These are phyloP conservation scores for Cercis canadensis DNA, from an alignment of 306 rosid genomes.

Conservation along the genomic window DNA sequence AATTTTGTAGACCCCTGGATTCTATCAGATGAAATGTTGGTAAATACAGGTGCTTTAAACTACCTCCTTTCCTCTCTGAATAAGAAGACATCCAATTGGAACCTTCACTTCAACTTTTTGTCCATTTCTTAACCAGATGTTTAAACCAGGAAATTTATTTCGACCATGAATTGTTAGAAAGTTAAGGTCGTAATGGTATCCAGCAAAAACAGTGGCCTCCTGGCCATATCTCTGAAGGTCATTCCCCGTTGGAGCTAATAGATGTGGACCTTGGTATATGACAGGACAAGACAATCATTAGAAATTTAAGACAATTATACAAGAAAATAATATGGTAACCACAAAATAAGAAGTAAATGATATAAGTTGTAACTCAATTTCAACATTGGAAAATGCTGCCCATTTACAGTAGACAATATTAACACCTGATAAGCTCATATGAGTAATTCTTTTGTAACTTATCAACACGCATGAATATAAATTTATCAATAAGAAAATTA, in stretches of 20 bases:
- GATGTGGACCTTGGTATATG: constrained; percentile 85
- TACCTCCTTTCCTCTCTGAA: constrained; percentile 97
- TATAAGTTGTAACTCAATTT: constrained; percentile 11
- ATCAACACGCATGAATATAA: constrained; percentile 2
- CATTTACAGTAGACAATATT: neutral
- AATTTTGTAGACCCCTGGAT: neutral
- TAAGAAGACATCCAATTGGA: constrained; percentile 91
- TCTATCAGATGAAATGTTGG: constrained; percentile 11
- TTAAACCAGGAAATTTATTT: constrained; percentile 94
- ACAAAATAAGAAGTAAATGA: constrained; percentile 5
- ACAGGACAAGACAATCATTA: constrained; percentile 35
- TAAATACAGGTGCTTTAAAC: constrained; percentile 26
- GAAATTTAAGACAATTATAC: constrained; percentile 1
- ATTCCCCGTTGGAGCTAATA: constrained; percentile 96
- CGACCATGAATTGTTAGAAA: constrained; percentile 93
- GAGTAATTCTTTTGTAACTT: neutral
- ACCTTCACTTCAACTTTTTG: constrained; percentile 90
- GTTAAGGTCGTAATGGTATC: constrained; percentile 92
- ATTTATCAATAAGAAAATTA: neutral
- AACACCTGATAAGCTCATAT: neutral
- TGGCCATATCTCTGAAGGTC: constrained; percentile 73
- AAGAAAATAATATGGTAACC: neutral
- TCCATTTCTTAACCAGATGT: constrained; percentile 92
- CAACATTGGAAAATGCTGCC: constrained; percentile 17
- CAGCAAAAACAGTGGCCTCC: constrained; percentile 87